Base-by-base conservation (phyloP, 805 yeast species). In the Nakazawaea ishiwadae region DNA sequence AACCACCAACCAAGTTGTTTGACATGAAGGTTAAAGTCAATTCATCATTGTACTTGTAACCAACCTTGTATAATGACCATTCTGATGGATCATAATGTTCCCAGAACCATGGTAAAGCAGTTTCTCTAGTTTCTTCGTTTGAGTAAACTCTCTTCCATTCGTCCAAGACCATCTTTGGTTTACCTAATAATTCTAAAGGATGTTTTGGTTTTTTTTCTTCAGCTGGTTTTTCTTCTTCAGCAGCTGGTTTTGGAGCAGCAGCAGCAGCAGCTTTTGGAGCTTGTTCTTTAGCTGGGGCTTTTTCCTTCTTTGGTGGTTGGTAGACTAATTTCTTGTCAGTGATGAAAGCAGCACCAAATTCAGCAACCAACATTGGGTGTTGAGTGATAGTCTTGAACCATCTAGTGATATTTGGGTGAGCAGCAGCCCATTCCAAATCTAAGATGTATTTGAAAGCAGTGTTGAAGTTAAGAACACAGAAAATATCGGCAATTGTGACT, bases 91-190 rank as follows among this genome's bases (percentile, higher is more conserved):
- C 83, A 77, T 75, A 91, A 73, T 84, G 81, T 65, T 84, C 84
- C 96, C 96, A 93, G 90, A 91, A 93, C 90, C 91, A 93, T 65
- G 98, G 98, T 55, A 91, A 75, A 52, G 97, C 96, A 53, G 69
- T 80, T 63, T 79, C 82, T 72, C 97, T 86, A 63, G 98, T 91
- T 59, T 93, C 98, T 72, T 88, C 91, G 78, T 91, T 93, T 51
- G 97, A 89, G 83, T 93, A 91, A 52, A 71, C 70, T 74, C 96
- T 84, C 81, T 93, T 93, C 95, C 96, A 90, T 68, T 87, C 93
- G 62, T 91, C 97, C 50, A 91, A 58, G 48, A 78, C 68, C 55
- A 81, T 70, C 54, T 73, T 70, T 48, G 82, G 58, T 62, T 77
- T 83, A 56, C 93, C 95, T 51, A 91, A 79, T 46, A 73, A 70